These are phyloP conservation scores for Dactylonectria estremocensis DNA, from an alignment of 2,329 filamentous ascomycete genomes.

Conservation along the genomic window DNA sequence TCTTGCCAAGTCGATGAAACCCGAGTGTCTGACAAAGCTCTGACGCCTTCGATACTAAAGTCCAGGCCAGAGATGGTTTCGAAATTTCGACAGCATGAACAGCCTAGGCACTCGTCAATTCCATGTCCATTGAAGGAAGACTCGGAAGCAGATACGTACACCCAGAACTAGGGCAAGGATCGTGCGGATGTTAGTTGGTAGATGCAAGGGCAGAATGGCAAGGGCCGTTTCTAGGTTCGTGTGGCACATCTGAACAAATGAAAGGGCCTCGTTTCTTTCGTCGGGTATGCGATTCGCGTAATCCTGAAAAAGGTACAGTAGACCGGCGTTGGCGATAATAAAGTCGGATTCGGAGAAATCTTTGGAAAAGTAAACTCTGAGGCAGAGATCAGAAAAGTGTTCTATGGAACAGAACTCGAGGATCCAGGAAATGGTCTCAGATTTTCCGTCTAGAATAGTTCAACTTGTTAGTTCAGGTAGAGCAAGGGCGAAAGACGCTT, in stretches of 20 bases:
- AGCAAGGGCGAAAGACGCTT: too few species aligned
- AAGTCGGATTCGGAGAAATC: slow-evolving; percentile 51
- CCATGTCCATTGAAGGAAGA: slow-evolving; percentile 41
- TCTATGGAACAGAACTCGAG: slow-evolving; percentile 48
- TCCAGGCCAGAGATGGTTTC: slow-evolving; percentile 52
- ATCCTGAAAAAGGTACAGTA: slow-evolving; percentile 50
- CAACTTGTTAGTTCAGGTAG: too few species aligned
- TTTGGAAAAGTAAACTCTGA: slow-evolving; percentile 51
- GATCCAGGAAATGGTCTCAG: slow-evolving; percentile 43
- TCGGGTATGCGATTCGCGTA: slow-evolving; percentile 12
- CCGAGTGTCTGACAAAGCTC: slow-evolving; percentile 51
- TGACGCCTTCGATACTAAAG: slow-evolving; percentile 49
- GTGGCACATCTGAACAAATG: slow-evolving; percentile 42
- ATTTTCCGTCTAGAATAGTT: neutral
- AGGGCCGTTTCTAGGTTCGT: slow-evolving; percentile 51
- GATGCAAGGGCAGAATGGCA: slow-evolving; percentile 50
- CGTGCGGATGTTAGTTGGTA: slow-evolving; percentile 47
- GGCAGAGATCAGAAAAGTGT: slow-evolving; percentile 49
- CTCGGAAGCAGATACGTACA: slow-evolving; percentile 19
- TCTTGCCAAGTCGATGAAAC: slow-evolving; percentile 45
- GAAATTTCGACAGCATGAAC: slow-evolving; percentile 42
- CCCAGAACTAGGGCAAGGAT: slow-evolving; percentile 42
- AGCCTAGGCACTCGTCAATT: neutral
- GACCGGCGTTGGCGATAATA: slow-evolving; percentile 51
- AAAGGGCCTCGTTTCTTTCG: slow-evolving; percentile 34